Evolutionary conservation across 1,284 basidiomycete species (phyloP).

Genomic region (Kwoniella shivajii): DNA sequence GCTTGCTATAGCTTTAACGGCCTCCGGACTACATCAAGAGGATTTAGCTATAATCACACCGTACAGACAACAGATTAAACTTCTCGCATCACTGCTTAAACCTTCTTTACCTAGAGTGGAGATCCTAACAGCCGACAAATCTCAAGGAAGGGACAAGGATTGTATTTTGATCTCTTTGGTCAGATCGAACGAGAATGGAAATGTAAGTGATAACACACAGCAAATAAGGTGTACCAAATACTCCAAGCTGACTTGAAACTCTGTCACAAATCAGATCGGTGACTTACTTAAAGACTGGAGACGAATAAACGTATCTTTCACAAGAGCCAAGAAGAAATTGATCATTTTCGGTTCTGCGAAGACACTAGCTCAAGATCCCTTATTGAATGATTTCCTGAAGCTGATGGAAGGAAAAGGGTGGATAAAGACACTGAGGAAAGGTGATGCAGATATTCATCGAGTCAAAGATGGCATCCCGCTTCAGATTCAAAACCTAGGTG

Average conservation of each 20-base stretch:
- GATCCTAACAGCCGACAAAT: conserved; percentile 90
- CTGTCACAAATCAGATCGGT: conserved; percentile 63
- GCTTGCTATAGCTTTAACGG: conserved; percentile 66
- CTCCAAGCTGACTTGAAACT: background rate
- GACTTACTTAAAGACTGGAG: conserved; percentile 94
- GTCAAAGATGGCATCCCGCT: background rate
- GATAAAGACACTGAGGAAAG: conserved; percentile 64
- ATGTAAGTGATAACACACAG: conserved; percentile 58
- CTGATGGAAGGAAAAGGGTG: conserved; percentile 72
- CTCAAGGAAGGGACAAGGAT: conserved; percentile 95
- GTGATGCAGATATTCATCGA: conserved; percentile 57
- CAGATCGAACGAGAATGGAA: conserved; percentile 73
- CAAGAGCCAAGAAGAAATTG: conserved; percentile 85
- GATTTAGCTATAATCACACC: conserved; percentile 88
- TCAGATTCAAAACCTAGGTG: background rate
- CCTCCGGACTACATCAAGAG: conserved; percentile 65
- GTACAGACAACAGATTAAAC: conserved; percentile 93
- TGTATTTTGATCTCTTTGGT: conserved; percentile 93
- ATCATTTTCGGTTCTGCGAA: conserved; percentile 82
- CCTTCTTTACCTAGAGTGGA: conserved; percentile 62
- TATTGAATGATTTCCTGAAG: conserved; percentile 71
- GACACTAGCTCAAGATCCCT: conserved; percentile 64
- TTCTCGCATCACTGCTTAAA: conserved; percentile 65
- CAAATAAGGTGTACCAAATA: background rate
- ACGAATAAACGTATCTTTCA: conserved; percentile 94